A percentile compares a stretch with the other conserved stretches of the same genome.
phyloP scores from a whole-genome alignment of 306 rosid species.

The Pterocarpus macrocarpus region DNA sequence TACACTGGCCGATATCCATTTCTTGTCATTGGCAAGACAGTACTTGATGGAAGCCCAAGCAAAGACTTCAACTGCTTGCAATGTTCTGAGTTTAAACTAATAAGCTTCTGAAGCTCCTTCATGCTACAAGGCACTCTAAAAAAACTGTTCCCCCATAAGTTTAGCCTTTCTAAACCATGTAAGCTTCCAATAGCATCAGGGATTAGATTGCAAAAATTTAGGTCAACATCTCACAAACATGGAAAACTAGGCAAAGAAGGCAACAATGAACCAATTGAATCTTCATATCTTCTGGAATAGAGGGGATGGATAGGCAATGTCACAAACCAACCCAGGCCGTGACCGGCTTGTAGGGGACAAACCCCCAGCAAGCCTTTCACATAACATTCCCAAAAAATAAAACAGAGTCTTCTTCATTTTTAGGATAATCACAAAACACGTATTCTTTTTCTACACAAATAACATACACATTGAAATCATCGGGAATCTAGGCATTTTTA shows the following conservation, averaged over 20 bases:
- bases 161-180: not conserved
- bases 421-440: too few relatives aligned
- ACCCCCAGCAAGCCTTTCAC: too few relatives aligned
- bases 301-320: not conserved
- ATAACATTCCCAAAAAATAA: too few relatives aligned
- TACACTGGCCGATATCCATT: not conserved
- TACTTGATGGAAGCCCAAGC: not conserved
- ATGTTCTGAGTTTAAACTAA: not conserved
- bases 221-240: not conserved
- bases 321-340: too few relatives aligned
- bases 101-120: not conserved
- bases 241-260: not conserved
- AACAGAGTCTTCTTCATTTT: too few relatives aligned
- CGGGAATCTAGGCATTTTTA: too few relatives aligned
- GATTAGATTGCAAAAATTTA: slow-evolving; percentile 1
- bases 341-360: too few relatives aligned
- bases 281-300: not conserved
- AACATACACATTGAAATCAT: too few relatives aligned
- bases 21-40: not conserved
- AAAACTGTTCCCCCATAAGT: not conserved
- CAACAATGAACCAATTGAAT: not conserved
- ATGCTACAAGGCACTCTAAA: not conserved
- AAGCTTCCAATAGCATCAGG: not conserved
- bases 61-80: too few relatives aligned
- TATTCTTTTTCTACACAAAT: too few relatives aligned